Evolutionary conservation across 2,329 filamentous ascomycete species (phyloP).

Genomic region (Botrytis porri): DNA sequence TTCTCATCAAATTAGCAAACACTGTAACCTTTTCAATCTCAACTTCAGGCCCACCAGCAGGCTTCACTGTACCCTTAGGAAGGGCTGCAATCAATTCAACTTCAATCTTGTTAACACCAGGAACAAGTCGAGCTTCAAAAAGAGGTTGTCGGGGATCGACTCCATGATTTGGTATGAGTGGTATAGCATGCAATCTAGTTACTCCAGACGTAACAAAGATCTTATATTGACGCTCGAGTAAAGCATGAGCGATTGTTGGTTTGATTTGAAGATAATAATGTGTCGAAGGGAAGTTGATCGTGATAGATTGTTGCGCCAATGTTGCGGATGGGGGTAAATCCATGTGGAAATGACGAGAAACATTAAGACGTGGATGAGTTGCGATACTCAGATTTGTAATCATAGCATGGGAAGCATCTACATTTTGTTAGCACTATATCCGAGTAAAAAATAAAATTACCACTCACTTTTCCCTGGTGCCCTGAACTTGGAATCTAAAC

Average conservation of each 20-base stretch:
- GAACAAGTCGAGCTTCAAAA: conserved; percentile 70
- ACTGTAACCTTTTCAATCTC: conserved; percentile 78
- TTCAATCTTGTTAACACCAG: conserved; percentile 74
- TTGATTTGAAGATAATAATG: conserved; percentile 71
- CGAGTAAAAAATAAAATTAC: conserved; percentile 9
- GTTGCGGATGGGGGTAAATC: conserved; percentile 63
- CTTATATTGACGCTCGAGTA: conserved; percentile 70
- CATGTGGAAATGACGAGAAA: conserved; percentile 59
- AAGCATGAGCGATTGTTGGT: conserved; percentile 59
- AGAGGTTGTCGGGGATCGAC: conserved; percentile 58
- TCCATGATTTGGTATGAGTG: conserved; percentile 53
- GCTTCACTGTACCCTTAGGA: conserved; percentile 53
- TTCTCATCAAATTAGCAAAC: conserved; percentile 65
- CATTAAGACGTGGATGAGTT: conserved; percentile 64
- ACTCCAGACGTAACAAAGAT: conserved; percentile 72
- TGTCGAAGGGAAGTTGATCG: conserved; percentile 64
- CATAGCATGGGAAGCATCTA: conserved; percentile 59
- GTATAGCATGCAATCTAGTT: conserved; percentile 49
- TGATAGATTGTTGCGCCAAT: conserved; percentile 68
- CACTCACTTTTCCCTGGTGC: conserved; percentile 47
- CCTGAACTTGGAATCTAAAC: conserved; percentile 44
- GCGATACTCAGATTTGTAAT: conserved; percentile 63
- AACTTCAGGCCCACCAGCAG: conserved; percentile 57
- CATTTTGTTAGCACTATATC: conserved; percentile 28
- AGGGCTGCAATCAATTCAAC: conserved; percentile 74